These are phyloP conservation scores for Pseudocercospora musae DNA, from an alignment of 2,329 filamentous ascomycete species.

Conservation along the genomic window DNA sequence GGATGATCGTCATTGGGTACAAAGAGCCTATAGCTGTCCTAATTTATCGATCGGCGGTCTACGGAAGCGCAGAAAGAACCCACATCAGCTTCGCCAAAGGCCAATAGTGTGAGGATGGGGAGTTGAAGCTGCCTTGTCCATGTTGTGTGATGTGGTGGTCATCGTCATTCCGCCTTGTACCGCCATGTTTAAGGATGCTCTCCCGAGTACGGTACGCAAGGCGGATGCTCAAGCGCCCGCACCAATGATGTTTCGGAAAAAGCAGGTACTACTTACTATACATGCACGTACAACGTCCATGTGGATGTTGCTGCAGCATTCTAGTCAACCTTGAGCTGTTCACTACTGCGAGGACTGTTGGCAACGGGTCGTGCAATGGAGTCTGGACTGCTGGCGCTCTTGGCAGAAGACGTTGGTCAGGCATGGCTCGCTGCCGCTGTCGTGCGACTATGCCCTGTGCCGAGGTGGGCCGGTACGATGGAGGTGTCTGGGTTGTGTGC, in stretches of 20 bases:
- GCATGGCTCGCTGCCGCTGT: neutral
- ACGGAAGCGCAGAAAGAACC: neutral
- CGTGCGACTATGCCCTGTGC: neutral
- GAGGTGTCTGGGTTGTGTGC: neutral
- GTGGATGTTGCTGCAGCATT: neutral
- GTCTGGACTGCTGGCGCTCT: neutral
- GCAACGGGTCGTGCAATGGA: neutral
- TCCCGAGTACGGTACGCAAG: neutral
- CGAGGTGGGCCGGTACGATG: neutral
- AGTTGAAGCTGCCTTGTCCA: neutral
- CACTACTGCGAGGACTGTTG: neutral
- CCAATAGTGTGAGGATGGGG: neutral
- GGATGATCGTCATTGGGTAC: conserved; percentile 4
- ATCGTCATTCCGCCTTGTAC: neutral
- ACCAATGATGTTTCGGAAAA: neutral
- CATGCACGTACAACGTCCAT: neutral
- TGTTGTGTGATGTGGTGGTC: neutral
- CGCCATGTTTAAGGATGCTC: neutral
- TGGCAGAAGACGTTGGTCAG: neutral
- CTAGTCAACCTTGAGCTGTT: neutral
- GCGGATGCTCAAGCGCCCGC: neutral
- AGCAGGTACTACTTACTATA: neutral
- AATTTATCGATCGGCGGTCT: neutral
- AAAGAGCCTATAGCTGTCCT: neutral
- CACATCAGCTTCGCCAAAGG: neutral